A percentile compares a stretch with the other conserved stretches of the same genome.
Evolutionary conservation across 2,329 filamentous ascomycete genomes (phyloP).

Genomic region (Cadophora sp.): DNA sequence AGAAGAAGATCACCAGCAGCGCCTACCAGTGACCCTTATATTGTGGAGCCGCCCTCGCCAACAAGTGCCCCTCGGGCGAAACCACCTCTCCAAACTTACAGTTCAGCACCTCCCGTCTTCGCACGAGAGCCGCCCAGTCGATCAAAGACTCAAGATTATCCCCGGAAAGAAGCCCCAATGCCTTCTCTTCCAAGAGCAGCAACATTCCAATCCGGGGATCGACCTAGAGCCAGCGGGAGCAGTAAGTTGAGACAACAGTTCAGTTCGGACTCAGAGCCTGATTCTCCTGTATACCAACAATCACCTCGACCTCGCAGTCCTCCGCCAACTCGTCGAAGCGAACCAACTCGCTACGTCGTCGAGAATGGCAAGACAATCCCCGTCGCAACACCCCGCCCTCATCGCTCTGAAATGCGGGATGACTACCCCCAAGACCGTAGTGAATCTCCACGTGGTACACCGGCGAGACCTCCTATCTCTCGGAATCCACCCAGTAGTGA

Average conservation of each 20-base stretch:
- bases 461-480: constrained; percentile 20
- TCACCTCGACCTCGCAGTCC: constrained; percentile 32
- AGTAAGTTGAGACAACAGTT: constrained; percentile 36
- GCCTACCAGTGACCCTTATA: constrained; percentile 31
- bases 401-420: constrained; percentile 25
- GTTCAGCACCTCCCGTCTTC: constrained; percentile 39
- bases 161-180: constrained; percentile 32
- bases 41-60: constrained; percentile 42
- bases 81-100: constrained; percentile 39
- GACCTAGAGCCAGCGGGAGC: constrained; percentile 27
- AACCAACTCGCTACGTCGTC: constrained; percentile 37
- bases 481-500: constrained; percentile 25
- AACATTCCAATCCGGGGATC: constrained; percentile 37
- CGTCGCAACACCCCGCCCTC: constrained; percentile 9
- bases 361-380: constrained; percentile 36
- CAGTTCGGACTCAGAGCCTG: constrained; percentile 32
- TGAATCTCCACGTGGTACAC: constrained; percentile 23
- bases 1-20: constrained; percentile 33
- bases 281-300: constrained; percentile 28
- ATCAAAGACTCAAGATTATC: constrained; percentile 42
- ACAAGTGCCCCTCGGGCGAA: constrained; percentile 32
- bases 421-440: constrained; percentile 22
- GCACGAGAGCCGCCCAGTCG: constrained; percentile 38
- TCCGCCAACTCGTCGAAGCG: constrained; percentile 27
- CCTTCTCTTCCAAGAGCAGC: constrained; percentile 40